Evolutionary conservation across 2,329 filamentous ascomycete genomes (phyloP).

Genomic region (Calonectria naviculata): DNA sequence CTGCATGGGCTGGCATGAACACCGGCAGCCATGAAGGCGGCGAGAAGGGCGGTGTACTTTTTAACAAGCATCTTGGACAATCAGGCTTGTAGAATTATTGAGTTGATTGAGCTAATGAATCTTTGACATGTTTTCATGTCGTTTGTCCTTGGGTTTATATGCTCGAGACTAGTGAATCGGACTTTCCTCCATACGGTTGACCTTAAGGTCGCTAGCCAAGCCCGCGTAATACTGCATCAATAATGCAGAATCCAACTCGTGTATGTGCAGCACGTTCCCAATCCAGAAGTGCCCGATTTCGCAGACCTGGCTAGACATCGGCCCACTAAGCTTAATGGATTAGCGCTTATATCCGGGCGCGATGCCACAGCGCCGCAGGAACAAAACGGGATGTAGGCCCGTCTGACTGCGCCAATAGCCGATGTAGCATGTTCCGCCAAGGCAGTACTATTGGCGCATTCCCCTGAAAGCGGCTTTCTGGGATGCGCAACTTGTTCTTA

Average conservation of each 20-base stretch:
- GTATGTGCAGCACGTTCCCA: not conserved
- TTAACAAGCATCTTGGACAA: not conserved
- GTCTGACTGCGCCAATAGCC: not conserved
- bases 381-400: not conserved
- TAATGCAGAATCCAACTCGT: not conserved
- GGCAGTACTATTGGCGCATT: not conserved
- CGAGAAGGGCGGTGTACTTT: not conserved
- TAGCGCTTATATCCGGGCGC: not conserved
- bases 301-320: not conserved
- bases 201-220: not conserved
- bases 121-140: not conserved
- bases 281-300: not conserved
- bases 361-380: not conserved
- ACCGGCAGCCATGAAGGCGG: not conserved
- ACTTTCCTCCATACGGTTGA: not conserved
- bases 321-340: not conserved
- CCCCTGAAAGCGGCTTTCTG: not conserved
- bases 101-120: not conserved
- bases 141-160: not conserved
- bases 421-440: not conserved
- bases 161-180: not conserved
- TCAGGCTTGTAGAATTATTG: not conserved
- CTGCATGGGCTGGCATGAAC: not conserved
- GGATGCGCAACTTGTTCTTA: not conserved
- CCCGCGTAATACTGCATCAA: not conserved